Percentiles rank a stretch among this genome's conserved stretches.
These are phyloP conservation scores for Moelleriella libera DNA, from an alignment of 2,329 filamentous ascomycete genomes.

Conservation along the genomic window DNA sequence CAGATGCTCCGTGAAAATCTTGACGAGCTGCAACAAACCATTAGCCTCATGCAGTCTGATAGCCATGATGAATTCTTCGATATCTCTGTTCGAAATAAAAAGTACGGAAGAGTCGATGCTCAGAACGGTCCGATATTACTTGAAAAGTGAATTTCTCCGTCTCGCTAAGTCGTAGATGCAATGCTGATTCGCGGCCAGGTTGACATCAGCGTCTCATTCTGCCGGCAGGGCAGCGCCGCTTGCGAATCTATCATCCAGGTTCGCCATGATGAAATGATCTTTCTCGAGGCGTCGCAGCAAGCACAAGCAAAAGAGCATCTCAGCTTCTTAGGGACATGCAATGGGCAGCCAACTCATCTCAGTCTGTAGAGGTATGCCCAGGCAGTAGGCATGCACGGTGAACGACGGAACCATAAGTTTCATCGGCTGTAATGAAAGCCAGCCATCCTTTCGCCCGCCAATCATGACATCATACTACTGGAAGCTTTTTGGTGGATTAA, in stretches of 20 bases:
- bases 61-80: conserved; percentile 98
- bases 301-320: no score
- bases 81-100: conserved; percentile 75
- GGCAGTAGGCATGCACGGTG: no score
- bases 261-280: conserved; percentile 41
- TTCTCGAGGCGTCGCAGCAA: not conserved
- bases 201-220: conserved; percentile 48
- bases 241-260: conserved; percentile 59
- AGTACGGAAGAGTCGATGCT: conserved; percentile 85
- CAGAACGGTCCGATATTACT: conserved; percentile 76
- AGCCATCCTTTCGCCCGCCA: no score
- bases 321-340: no score
- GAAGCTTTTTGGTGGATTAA: no score
- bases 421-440: no score
- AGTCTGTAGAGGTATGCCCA: no score
- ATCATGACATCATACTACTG: no score
- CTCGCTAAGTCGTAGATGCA: not conserved
- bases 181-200: conserved; percentile 26
- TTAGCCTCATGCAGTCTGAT: conserved; percentile 72
- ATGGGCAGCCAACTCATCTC: no score
- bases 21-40: conserved; percentile 87
- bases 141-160: conserved; percentile 57
- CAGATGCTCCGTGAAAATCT: conserved; percentile 80
- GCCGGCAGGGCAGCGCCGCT: conserved; percentile 49
- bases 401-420: no score